Base-by-base conservation (phyloP, 225 moss, liverwort and hornwort genomes). In the Ulota crispa region DNA sequence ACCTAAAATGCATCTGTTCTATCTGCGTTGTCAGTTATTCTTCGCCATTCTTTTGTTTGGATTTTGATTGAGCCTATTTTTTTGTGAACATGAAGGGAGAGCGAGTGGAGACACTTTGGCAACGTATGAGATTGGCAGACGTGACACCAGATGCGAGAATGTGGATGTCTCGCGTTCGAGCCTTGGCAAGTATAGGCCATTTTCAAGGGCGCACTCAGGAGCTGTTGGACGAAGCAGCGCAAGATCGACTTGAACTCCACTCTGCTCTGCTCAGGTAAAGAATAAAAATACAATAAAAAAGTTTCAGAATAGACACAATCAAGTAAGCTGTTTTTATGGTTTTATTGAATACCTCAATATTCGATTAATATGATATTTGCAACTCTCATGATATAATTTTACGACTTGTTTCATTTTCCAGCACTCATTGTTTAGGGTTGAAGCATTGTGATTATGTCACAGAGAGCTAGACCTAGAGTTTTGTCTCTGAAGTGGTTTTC, bases 81-180 rank as follows among this genome's bases (percentile, higher is more conserved):
- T 14, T 70, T 81, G 72, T 69, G 47, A 13, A 65, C 47, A 65
- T 85, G 79, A 82, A 89, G 91, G 87, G 62, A 77, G 89, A 87
- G 60, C 83, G 87, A 84, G 91, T 89, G 80, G 87, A 92, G 72
- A 82, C 65, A 54, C 86, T 92, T 73, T 89, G 89, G 91, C 79
- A 84, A 78, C 80, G 86, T 27, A 89, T 92, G 91, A 87, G 82
- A 83, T 75, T 73, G 50, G 89, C 87, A 78, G 75, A 79, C 45
- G 86, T 92, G 79, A 81, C 69, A 56, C 91, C 91, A 39, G 89
- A 91, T 74, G 76, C 75, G 70, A 80, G 74, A 78, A 89, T 89
- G 73, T 91, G 91, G 91, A 85, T 89, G 72, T 84, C 65, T 26
- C 89, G 91, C 34, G 67, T 91, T 80, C 85, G 82, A 85, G 89